Evolutionary conservation across 2,329 filamentous ascomycete genomes (phyloP), one percentile per base, ranked within the genome.

Genomic region (Hypoxylon sp.): DNA sequence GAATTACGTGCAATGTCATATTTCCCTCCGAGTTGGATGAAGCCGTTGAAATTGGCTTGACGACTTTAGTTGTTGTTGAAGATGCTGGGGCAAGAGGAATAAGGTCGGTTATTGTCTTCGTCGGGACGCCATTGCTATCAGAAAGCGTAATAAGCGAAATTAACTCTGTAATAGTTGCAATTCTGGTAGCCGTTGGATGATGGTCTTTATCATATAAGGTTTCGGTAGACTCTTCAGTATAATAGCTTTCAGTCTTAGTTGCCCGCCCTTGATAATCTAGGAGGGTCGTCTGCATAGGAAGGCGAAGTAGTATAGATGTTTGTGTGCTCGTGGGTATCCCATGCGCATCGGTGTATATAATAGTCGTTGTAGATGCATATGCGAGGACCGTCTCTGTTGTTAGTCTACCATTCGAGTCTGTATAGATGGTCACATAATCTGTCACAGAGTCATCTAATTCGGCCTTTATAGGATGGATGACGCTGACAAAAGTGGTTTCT

Each of bases 41-140:
- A n/a, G 55, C 37, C n/a, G 67, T 67, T 13, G 70, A 55, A 6
- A 68, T 73, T 19, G 71, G 66, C 13, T 57, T 53, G 33, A 58
- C 39, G 2, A 63, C n/a, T 6, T 59, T 4, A 9, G 60, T 65
- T 10, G 55, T 74, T 6, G 71, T 71, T 5, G 54, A 13, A 10
- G 71, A 71, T 47, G 75, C 63, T 0, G 75, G 75, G 11, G 59
- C 47, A 10, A 76, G 52, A 0, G 75, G 75, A 13, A 61, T 48
- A 10, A 76, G 50, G 11, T 72, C 50, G 8, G 68, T 71, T 35
- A 47, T 44, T 0, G 74, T 76, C 46, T 35, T 3, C 13, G 68
- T 76, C 5, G 75, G 44, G 1, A 67, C 14, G 9, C 72, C 71
- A 22, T 69, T 59, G 1, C 3, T 39, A 33, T 76, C 58, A n/a